Conservation (phyloP, 306 rosid genomes). For the Quercus dentata region DNA sequence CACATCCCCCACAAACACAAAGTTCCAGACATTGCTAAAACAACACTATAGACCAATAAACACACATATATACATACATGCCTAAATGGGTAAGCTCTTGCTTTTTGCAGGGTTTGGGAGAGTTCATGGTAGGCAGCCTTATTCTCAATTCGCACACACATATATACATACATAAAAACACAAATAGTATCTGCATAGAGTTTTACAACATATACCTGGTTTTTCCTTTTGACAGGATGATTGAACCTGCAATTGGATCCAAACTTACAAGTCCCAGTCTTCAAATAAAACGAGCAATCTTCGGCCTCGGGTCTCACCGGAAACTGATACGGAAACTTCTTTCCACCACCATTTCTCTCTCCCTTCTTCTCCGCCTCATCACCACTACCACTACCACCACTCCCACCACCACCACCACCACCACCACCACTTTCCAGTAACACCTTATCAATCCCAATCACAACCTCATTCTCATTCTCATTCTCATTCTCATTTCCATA, state of each 20-base stretch:
- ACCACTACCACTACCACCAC: not conserved
- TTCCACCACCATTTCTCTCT: conserved; percentile 13
- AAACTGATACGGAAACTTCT: conserved; percentile 21
- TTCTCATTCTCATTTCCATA: conserved; percentile 25
- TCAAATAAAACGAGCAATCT: conserved; percentile 81
- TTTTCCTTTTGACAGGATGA: conserved; percentile 69
- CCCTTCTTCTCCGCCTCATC: conserved; percentile 27
- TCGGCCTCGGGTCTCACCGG: conserved; percentile 94
- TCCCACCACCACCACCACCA: not conserved
- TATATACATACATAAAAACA: not conserved
- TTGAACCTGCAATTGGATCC: conserved; percentile 88
- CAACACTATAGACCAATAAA: no score
- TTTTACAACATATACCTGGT: conserved; percentile 38
- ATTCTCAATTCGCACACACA: no score
- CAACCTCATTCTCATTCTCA: conserved; percentile 38
- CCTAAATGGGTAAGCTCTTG: no score
- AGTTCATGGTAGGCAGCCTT: no score
- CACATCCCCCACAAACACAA: no score
- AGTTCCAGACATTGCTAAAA: no score
- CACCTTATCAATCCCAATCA: conserved; percentile 21
- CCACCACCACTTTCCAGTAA: not conserved
- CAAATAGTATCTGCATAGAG: no score
- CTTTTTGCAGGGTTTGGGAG: no score
- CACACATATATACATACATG: no score
- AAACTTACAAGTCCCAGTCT: conserved; percentile 85